phyloP scores from a whole-genome alignment of 179 eudicot genomes.

The Silene vulgaris region DNA sequence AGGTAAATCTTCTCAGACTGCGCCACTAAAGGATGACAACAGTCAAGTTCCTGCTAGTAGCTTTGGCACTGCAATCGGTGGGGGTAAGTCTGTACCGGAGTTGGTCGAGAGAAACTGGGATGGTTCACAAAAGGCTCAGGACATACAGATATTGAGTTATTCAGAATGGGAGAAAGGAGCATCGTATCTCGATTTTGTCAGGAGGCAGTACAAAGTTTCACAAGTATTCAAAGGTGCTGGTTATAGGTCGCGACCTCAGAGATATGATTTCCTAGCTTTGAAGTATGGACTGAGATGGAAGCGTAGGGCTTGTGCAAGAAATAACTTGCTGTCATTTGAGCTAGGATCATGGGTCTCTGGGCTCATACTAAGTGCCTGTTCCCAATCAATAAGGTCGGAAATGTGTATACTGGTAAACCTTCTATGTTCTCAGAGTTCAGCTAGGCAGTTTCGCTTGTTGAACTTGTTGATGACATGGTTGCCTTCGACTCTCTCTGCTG shows the following conservation, averaged over 20 bases:
- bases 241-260: conserved; percentile 68
- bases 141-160: conserved; percentile 79
- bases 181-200: conserved; percentile 95
- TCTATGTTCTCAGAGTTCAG: conserved; percentile 87
- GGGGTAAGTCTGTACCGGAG: conserved; percentile 53
- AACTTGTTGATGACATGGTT: conserved; percentile 82
- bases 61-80: conserved; percentile 39
- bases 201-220: conserved; percentile 94
- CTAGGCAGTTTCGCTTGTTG: conserved; percentile 77
- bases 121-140: conserved; percentile 72
- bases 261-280: conserved; percentile 69
- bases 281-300: conserved; percentile 98
- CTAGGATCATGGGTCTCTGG: conserved; percentile 99
- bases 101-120: conserved; percentile 63
- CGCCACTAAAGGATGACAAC: conserved; percentile 48
- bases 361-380: conserved; percentile 93
- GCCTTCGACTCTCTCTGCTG: conserved; percentile 87
- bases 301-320: conserved; percentile 59
- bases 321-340: conserved; percentile 75
- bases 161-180: conserved; percentile 99
- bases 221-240: conserved; percentile 57
- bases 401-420: conserved; percentile 90
- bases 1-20: conserved; percentile 44
- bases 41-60: conserved; percentile 38
- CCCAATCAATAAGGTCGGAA: conserved; percentile 94